phyloP scores from a whole-genome alignment of 352 stramenopile species.

The Globisporangium paddicum region DNA sequence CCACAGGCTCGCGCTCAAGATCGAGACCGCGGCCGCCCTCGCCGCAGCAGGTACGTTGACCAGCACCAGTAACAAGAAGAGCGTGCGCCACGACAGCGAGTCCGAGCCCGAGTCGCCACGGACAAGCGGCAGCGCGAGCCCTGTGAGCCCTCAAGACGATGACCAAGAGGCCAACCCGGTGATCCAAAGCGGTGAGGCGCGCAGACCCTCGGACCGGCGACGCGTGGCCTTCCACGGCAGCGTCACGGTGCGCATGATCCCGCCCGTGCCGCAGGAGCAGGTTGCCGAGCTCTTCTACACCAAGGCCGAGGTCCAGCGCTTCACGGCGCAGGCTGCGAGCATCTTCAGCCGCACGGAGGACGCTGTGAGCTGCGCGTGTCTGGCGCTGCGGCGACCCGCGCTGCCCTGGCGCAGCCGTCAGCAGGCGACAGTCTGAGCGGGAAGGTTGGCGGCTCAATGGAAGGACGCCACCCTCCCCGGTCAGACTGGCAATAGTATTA shows the following conservation, averaged over 20 bases:
- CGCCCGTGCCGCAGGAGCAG: slow-evolving; percentile 38
- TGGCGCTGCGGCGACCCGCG: slow-evolving; percentile 24
- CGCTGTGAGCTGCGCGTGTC: slow-evolving; percentile 30
- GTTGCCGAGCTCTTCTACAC: slow-evolving; percentile 60
- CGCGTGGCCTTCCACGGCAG: slow-evolving; percentile 58
- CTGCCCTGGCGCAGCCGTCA: slow-evolving; percentile 19
- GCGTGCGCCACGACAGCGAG: background rate
- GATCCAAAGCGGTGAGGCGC: background rate
- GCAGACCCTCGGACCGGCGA: slow-evolving; percentile 14
- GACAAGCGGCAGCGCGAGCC: background rate
- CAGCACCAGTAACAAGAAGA: background rate
- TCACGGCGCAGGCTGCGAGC: slow-evolving; percentile 50
- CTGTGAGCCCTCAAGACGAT: slow-evolving; percentile 1
- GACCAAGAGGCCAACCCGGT: slow-evolving; percentile 7
- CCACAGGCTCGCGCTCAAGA: slow-evolving; percentile 45
- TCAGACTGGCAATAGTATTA: no score
- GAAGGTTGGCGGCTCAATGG: background rate
- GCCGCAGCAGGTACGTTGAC: slow-evolving; percentile 12
- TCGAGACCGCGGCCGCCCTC: slow-evolving; percentile 25
- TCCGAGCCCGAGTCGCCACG: background rate
- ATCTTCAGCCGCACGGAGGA: slow-evolving; percentile 49
- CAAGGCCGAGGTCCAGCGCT: slow-evolving; percentile 53
- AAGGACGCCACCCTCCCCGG: background rate
- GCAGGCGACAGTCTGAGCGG: background rate
- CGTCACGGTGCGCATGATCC: slow-evolving; percentile 57